phyloP scores from a whole-genome alignment of 169 alveolate species.

The Cardiosporidium cionae region DNA sequence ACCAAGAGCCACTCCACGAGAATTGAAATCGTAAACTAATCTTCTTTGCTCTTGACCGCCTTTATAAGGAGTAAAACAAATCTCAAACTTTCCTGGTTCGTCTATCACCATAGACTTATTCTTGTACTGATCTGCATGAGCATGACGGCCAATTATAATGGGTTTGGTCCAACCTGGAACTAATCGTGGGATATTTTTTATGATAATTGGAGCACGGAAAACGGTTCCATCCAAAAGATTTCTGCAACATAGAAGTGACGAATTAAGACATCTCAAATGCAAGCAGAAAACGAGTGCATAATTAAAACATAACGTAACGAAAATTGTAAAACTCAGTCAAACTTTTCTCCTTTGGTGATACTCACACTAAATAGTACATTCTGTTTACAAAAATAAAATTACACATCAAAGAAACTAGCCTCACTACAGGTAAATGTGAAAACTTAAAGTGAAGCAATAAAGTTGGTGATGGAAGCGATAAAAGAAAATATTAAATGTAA shows the following conservation, averaged over 20 bases:
- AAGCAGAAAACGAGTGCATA: neutral
- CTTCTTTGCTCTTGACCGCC: slow-evolving; percentile 20
- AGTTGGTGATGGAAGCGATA: too few relatives aligned
- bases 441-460: too few relatives aligned
- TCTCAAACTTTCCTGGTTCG: slow-evolving; percentile 74
- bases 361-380: neutral
- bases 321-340: too few relatives aligned
- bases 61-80: slow-evolving; percentile 70
- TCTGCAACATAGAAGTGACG: slow-evolving; percentile 32
- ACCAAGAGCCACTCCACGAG: slow-evolving; percentile 80
- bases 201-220: slow-evolving; percentile 87
- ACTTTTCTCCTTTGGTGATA: neutral
- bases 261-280: neutral
- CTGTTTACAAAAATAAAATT: neutral
- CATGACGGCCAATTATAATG: slow-evolving; percentile 88
- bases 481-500: neutral
- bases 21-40: slow-evolving; percentile 56
- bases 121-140: slow-evolving; percentile 91
- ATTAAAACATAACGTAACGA: neutral
- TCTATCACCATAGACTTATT: slow-evolving; percentile 68
- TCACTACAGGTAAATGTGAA: too few relatives aligned
- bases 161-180: slow-evolving; percentile 72
- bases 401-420: neutral
- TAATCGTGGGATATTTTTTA: slow-evolving; percentile 84
- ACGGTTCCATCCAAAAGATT: slow-evolving; percentile 87